Evolutionary conservation across 345 rosid genomes (phyloP).

Genomic region (Firmiana major): DNA sequence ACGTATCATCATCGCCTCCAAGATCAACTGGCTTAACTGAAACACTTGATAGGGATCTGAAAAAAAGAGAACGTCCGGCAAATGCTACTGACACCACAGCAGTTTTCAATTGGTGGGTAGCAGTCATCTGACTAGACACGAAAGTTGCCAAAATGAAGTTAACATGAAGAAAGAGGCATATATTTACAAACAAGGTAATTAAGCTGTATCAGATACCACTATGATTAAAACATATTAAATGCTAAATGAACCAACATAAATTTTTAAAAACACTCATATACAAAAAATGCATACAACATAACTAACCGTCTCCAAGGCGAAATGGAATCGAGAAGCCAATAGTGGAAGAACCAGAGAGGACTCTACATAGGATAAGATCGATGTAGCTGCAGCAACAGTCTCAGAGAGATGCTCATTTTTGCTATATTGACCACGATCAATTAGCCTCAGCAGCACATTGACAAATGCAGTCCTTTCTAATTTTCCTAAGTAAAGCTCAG

Average conservation of each 20-base stretch:
- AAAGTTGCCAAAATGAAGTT: constrained; percentile 27
- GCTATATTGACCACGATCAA: constrained; percentile 99
- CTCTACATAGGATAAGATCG: constrained; percentile 89
- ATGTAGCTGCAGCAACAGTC: constrained; percentile 96
- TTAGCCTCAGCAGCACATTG: constrained; percentile 65
- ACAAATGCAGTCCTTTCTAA: constrained; percentile 75
- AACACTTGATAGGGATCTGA: constrained; percentile 54
- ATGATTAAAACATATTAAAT: not conserved
- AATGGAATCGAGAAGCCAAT: constrained; percentile 86
- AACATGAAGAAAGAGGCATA: no score
- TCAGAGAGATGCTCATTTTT: constrained; percentile 94
- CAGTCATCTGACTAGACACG: constrained; percentile 87
- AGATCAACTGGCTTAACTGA: constrained; percentile 47
- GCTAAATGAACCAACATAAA: constrained; percentile 9
- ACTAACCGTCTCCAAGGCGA: constrained; percentile 99
- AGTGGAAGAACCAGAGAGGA: constrained; percentile 97
- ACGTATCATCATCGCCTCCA: constrained; percentile 43
- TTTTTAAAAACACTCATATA: not conserved
- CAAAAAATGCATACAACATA: constrained; percentile 13
- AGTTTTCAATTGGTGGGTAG: constrained; percentile 98
- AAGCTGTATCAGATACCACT: no score
- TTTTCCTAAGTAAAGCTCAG: constrained; percentile 53
- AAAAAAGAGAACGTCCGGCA: constrained; percentile 88
- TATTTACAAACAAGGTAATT: no score
- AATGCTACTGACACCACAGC: constrained; percentile 95